A percentile compares a stretch with the other conserved stretches of the same genome.
Evolutionary conservation across 805 yeast species (phyloP).

Genomic region (Yarrowia deformans): DNA sequence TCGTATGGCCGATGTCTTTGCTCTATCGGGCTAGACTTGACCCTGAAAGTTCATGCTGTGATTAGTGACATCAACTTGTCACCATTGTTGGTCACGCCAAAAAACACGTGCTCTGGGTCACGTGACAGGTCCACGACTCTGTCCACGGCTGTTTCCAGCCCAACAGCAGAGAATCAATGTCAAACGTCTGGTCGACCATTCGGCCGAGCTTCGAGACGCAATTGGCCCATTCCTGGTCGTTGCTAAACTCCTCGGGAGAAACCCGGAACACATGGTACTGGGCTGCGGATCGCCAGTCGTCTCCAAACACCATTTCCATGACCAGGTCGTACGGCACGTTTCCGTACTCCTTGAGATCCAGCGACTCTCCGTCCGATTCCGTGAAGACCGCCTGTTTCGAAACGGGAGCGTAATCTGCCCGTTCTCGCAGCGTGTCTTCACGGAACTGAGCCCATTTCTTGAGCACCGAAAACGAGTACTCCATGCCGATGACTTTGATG

Average conservation of each 20-base stretch:
- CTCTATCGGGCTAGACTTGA: no score
- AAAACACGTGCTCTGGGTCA: background rate
- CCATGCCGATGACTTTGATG: slow-evolving; percentile 21
- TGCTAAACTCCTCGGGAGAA: slow-evolving; percentile 18
- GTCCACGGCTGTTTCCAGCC: slow-evolving; percentile 36
- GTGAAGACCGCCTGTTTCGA: background rate
- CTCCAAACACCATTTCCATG: slow-evolving; percentile 33
- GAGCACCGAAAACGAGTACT: slow-evolving; percentile 6
- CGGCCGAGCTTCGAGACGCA: slow-evolving; percentile 17
- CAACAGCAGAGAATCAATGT: slow-evolving; percentile 12
- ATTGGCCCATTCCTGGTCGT: slow-evolving; percentile 28
- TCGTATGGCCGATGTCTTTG: no score
- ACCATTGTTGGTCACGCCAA: background rate
- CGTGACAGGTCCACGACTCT: slow-evolving; percentile 4
- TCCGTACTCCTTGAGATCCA: slow-evolving; percentile 8
- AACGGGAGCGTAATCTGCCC: slow-evolving; percentile 3
- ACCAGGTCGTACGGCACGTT: slow-evolving; percentile 14
- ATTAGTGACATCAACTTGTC: no score
- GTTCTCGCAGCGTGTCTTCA: slow-evolving; percentile 17
- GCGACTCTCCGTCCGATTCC: slow-evolving; percentile 26
- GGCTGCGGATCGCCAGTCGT: slow-evolving; percentile 5
- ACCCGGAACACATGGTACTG: slow-evolving; percentile 11
- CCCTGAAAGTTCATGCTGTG: no score
- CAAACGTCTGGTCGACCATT: slow-evolving; percentile 22
- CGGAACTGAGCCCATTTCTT: slow-evolving; percentile 33